A percentile compares a stretch with the other conserved stretches of the same genome.
Evolutionary conservation across 2,329 filamentous ascomycete species (phyloP).

Genomic region (Botryotinia calthae): DNA sequence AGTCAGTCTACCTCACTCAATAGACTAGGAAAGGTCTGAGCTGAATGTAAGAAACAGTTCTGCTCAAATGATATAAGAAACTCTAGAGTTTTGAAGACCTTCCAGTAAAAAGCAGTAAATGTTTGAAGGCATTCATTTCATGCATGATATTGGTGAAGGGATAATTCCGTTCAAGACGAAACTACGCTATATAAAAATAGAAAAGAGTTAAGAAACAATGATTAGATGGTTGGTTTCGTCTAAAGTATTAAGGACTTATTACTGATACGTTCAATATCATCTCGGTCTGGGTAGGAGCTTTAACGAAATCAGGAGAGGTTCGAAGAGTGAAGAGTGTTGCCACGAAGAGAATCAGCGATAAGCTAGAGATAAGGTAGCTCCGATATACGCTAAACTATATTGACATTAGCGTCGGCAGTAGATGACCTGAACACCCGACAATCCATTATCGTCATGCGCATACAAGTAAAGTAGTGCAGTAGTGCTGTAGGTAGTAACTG

Average conservation of each 20-base stretch:
- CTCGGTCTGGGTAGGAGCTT: no score
- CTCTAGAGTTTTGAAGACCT: neutral
- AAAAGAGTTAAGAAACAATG: neutral
- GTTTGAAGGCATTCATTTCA: neutral
- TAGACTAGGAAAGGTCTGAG: no score
- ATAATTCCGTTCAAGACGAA: neutral
- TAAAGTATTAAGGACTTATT: neutral
- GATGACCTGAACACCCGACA: neutral
- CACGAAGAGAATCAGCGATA: neutral
- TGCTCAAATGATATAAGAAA: no score
- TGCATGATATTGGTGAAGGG: neutral
- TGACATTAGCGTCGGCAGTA: neutral
- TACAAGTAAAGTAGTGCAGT: no score
- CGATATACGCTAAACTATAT: neutral
- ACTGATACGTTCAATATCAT: no score
- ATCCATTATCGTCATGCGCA: slow-evolving; percentile 14
- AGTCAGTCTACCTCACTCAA: neutral
- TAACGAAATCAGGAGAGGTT: neutral
- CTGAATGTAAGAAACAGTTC: no score
- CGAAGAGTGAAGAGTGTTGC: neutral
- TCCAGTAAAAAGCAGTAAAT: neutral
- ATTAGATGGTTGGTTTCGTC: neutral
- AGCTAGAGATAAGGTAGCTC: neutral
- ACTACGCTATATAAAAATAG: neutral
- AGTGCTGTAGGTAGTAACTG: no score